phyloP scores from a whole-genome alignment of 805 yeast species.

The Lachancea cidri region DNA sequence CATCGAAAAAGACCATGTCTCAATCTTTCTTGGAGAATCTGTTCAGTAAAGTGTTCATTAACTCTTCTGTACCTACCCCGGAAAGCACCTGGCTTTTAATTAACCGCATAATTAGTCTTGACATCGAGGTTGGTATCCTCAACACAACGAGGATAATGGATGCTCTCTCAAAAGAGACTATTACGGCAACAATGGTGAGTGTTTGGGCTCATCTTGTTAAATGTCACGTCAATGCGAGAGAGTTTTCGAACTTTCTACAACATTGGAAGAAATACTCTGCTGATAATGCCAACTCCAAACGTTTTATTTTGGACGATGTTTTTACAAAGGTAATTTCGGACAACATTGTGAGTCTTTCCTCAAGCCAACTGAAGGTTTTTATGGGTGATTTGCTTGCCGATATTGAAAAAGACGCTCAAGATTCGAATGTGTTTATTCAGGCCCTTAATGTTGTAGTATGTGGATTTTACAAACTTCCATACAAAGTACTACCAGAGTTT shows the following conservation, averaged over 20 bases:
- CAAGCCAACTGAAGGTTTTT: constrained; percentile 37
- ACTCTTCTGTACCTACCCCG: constrained; percentile 1
- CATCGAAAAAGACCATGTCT: constrained; percentile 49
- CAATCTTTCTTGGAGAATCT: constrained; percentile 41
- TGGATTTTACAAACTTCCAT: constrained; percentile 39
- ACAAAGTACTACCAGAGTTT: constrained; percentile 21
- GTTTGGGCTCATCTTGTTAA: constrained; percentile 36
- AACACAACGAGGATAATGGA: constrained; percentile 26
- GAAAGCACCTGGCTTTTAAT: constrained; percentile 40
- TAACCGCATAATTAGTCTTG: constrained; percentile 44
- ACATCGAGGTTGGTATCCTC: constrained; percentile 53
- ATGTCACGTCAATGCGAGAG: constrained; percentile 55
- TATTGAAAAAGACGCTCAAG: constrained; percentile 1
- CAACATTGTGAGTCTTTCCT: constrained; percentile 42
- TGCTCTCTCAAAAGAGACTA: constrained; percentile 10
- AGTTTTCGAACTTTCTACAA: constrained; percentile 43
- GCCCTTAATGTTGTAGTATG: constrained; percentile 31
- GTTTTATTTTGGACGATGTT: constrained; percentile 21
- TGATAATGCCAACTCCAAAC: constrained; percentile 6
- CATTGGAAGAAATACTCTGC: constrained; percentile 37
- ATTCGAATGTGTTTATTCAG: constrained; percentile 9
- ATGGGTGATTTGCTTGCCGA: constrained; percentile 18
- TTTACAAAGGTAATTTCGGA: constrained; percentile 38
- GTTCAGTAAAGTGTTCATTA: constrained; percentile 13
- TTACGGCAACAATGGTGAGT: constrained; percentile 4